Conservation (phyloP, 1,284 basidiomycete species). For the Stygiomarasmius scandens region DNA sequence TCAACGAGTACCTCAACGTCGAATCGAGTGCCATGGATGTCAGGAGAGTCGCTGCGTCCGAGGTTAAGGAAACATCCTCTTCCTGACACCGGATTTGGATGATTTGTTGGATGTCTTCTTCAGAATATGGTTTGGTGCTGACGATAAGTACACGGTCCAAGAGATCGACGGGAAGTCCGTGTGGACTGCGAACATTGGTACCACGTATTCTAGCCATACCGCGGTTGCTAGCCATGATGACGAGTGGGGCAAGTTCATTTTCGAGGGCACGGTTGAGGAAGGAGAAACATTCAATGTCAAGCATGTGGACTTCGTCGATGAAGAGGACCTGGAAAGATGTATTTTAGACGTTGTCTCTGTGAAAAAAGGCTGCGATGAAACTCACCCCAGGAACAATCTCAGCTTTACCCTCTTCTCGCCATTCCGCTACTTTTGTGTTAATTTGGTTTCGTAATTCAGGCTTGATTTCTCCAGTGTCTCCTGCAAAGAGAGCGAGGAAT, state of each 20-base stretch:
- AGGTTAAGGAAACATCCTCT: slow-evolving; percentile 88
- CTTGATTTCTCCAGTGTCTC: slow-evolving; percentile 99
- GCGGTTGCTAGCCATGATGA: slow-evolving; percentile 98
- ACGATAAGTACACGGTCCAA: slow-evolving; percentile 96
- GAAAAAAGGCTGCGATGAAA: slow-evolving; percentile 24
- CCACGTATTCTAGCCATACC: slow-evolving; percentile 95
- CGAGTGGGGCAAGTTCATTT: slow-evolving; percentile 90
- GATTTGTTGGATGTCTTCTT: slow-evolving; percentile 89
- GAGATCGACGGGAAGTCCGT: slow-evolving; percentile 93
- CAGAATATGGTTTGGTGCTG: slow-evolving; percentile 86
- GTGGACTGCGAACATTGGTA: slow-evolving; percentile 92
- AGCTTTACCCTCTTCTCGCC: slow-evolving; percentile 98
- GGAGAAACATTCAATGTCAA: slow-evolving; percentile 99
- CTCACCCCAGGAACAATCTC: slow-evolving; percentile 95
- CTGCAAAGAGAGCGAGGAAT: slow-evolving; percentile 76
- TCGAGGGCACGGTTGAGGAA: slow-evolving; percentile 97
- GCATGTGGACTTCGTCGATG: slow-evolving; percentile 98
- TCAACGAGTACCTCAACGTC: slow-evolving; percentile 87
- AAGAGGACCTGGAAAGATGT: slow-evolving; percentile 71
- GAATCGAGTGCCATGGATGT: slow-evolving; percentile 87
- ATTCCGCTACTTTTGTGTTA: slow-evolving; percentile 95
- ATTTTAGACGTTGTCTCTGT: slow-evolving; percentile 8
- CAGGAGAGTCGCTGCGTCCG: slow-evolving; percentile 77
- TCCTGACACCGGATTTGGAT: slow-evolving; percentile 94
- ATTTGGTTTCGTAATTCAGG: slow-evolving; percentile 96